Percentiles rank a stretch among this genome's conserved stretches.
These are phyloP conservation scores for Chlorella variabilis DNA, from an alignment of 163 green algal genomes.

Conservation along the genomic window DNA sequence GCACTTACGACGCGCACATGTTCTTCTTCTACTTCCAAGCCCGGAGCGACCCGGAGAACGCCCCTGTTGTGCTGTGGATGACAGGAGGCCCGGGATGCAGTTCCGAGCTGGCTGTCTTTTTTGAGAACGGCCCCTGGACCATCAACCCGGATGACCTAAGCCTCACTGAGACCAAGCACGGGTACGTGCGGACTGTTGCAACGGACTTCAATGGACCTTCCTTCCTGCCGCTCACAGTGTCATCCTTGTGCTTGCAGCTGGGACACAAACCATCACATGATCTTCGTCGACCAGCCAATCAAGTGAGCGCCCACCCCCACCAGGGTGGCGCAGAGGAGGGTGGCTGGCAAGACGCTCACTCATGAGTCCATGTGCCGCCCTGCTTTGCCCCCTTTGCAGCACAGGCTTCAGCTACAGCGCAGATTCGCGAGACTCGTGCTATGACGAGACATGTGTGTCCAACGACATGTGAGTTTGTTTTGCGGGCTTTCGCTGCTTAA, in stretches of 20 bases:
- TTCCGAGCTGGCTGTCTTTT: slow-evolving; percentile 88
- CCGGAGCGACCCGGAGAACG: slow-evolving; percentile 49
- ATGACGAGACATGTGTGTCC: slow-evolving; percentile 73
- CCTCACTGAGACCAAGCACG: slow-evolving; percentile 48
- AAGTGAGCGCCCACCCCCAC: background rate
- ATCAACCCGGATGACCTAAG: slow-evolving; percentile 63
- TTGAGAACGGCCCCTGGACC: slow-evolving; percentile 75
- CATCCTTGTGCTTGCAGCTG: slow-evolving; percentile 70
- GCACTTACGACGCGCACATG: slow-evolving; percentile 84
- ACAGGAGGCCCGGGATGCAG: slow-evolving; percentile 88
- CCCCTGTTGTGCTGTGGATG: slow-evolving; percentile 80
- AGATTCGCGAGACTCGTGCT: slow-evolving; percentile 67
- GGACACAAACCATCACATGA: slow-evolving; percentile 74
- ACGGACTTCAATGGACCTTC: background rate
- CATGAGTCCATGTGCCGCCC: too few species aligned
- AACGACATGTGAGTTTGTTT: slow-evolving; percentile 85
- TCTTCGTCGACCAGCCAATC: slow-evolving; percentile 85
- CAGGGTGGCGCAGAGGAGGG: background rate
- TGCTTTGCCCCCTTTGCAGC: slow-evolving; percentile 58
- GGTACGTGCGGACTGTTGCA: too few species aligned
- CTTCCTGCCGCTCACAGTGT: background rate
- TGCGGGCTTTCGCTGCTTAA: too few species aligned
- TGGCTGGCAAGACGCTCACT: too few species aligned
- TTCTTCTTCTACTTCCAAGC: slow-evolving; percentile 94
- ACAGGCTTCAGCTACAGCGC: slow-evolving; percentile 92